These are phyloP conservation scores for Recurvomyces mirabilis DNA, from an alignment of 495 filamentous ascomycete genomes.

Conservation along the genomic window DNA sequence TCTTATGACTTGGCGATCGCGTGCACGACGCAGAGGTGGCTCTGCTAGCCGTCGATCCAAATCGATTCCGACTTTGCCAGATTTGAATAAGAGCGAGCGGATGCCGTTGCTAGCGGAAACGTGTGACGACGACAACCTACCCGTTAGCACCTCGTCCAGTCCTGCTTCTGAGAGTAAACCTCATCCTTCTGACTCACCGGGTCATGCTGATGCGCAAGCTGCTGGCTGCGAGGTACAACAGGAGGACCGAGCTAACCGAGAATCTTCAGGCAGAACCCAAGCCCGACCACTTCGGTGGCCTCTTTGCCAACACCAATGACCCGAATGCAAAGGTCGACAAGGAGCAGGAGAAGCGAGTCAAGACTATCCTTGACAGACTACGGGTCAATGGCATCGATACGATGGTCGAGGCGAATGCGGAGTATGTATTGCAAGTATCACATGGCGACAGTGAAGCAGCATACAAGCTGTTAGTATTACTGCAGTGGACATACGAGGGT, in stretches of 20 bases:
- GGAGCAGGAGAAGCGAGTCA: constrained; percentile 47
- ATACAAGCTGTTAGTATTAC: constrained; percentile 59
- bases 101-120: constrained; percentile 1
- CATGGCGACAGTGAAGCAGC: constrained; percentile 63
- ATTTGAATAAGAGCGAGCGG: not conserved
- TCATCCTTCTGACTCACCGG: not conserved
- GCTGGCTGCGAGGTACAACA: not conserved
- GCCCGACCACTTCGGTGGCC: constrained; percentile 25
- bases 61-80: too few species aligned
- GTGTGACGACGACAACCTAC: too few species aligned
- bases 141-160: not conserved
- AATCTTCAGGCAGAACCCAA: constrained; percentile 7
- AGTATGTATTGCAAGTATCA: constrained; percentile 56
- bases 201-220: constrained; percentile 2
- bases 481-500: constrained; percentile 71
- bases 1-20: constrained; percentile 6
- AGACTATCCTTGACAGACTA: constrained; percentile 42
- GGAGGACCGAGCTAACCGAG: constrained; percentile 1
- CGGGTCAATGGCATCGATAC: constrained; percentile 40
- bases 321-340: constrained; percentile 38
- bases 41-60: too few species aligned
- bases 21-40: too few species aligned
- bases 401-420: constrained; percentile 51
- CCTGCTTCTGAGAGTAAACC: not conserved
- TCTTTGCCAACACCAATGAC: constrained; percentile 45